Evolutionary conservation across 106 monocot genomes (phyloP).

Genomic region (Dendrobium nobile): DNA sequence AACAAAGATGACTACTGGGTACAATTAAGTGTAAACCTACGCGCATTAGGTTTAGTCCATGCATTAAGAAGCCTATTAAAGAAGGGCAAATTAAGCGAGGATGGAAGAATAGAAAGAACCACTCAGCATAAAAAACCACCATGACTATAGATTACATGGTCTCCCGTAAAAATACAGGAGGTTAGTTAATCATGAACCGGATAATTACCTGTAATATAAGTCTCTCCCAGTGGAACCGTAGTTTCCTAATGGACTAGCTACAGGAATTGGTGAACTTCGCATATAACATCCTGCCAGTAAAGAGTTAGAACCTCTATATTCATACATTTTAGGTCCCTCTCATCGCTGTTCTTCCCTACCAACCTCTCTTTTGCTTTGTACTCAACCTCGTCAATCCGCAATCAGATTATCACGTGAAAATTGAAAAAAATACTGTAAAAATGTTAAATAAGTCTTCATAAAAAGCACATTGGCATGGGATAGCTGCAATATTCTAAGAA

Average conservation of each 20-base stretch:
- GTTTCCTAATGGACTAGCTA: conserved; percentile 11
- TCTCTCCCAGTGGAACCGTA: conserved; percentile 32
- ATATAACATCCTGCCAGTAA: neutral
- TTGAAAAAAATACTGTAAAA: neutral
- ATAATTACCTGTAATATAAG: conserved; percentile 65
- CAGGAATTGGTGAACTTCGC: conserved; percentile 60
- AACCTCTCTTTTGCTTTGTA: conserved; percentile 20
- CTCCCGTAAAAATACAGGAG: neutral
- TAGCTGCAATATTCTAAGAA: too few species aligned
- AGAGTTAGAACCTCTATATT: too few species aligned
- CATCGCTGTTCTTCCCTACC: neutral
- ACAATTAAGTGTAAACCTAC: neutral
- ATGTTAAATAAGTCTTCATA: neutral
- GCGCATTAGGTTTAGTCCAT: too few species aligned
- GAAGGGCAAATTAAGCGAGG: too few species aligned
- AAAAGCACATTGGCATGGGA: too few species aligned
- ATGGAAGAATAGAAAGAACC: too few species aligned
- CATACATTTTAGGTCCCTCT: conserved; percentile 7
- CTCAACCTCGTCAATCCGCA: conserved; percentile 12
- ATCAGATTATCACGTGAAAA: neutral
- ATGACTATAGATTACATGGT: neutral
- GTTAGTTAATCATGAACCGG: neutral
- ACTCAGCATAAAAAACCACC: too few species aligned
- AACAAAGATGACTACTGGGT: neutral
- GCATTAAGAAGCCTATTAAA: too few species aligned